Percentiles rank a stretch among this genome's conserved stretches.
Evolutionary conservation across 2,329 filamentous ascomycete genomes (phyloP).

Genomic region (Leptodontidium sp.): DNA sequence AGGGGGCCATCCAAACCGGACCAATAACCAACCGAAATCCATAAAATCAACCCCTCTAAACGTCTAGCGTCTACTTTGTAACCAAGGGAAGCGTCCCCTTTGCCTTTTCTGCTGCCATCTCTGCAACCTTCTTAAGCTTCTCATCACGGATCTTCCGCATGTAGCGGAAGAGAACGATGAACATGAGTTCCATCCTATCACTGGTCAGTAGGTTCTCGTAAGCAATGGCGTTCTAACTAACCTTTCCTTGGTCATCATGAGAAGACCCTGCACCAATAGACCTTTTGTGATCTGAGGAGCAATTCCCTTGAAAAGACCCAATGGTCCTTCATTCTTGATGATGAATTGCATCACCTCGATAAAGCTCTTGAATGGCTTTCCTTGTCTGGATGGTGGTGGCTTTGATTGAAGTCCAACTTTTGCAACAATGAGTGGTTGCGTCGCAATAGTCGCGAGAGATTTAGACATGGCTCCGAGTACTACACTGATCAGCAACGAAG

Average conservation of each 20-base stretch:
- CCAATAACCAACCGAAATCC: constrained; percentile 6
- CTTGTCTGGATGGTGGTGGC: constrained; percentile 82
- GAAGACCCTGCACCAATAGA: constrained; percentile 88
- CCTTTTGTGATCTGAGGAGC: constrained; percentile 94
- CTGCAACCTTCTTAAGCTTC: constrained; percentile 72
- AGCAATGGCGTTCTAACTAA: constrained; percentile 50
- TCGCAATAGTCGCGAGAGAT: constrained; percentile 86
- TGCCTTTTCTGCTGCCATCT: constrained; percentile 68
- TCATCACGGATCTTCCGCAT: constrained; percentile 74
- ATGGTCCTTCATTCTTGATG: constrained; percentile 81
- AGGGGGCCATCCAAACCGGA: constrained; percentile 10
- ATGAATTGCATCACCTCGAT: constrained; percentile 96
- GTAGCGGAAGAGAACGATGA: constrained; percentile 86
- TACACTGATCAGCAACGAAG: constrained; percentile 47
- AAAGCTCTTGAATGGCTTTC: constrained; percentile 93
- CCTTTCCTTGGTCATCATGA: constrained; percentile 99
- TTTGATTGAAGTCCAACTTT: constrained; percentile 97
- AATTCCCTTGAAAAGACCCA: constrained; percentile 96
- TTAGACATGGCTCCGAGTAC: constrained; percentile 95
- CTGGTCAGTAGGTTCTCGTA: constrained; percentile 25
- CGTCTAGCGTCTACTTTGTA: constrained; percentile 41
- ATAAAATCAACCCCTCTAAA: constrained; percentile 17
- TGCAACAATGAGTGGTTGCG: constrained; percentile 95
- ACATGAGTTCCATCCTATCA: constrained; percentile 82
- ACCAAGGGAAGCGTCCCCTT: constrained; percentile 48